phyloP scores from a whole-genome alignment of 208 protist species.

The Endotrypanum monterogeii region DNA sequence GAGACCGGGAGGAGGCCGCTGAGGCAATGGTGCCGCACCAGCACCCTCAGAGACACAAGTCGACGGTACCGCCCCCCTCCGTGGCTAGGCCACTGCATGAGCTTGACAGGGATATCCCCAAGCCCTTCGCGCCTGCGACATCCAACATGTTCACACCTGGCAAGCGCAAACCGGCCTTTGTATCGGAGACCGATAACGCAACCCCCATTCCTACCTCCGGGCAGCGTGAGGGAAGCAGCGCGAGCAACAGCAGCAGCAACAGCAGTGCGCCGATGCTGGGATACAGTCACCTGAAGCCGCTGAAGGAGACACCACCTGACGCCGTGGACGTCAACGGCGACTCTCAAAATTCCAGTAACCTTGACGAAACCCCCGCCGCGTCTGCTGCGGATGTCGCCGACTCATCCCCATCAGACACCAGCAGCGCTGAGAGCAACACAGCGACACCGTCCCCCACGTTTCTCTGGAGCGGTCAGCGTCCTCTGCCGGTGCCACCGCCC shows the following conservation, averaged over 20 bases:
- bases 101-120: constrained; percentile 16
- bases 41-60: not conserved
- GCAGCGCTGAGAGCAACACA: not conserved
- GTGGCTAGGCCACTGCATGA: not conserved
- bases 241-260: constrained; percentile 13
- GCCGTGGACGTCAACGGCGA: constrained; percentile 1
- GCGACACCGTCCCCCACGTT: not conserved
- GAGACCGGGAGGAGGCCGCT: constrained; percentile 7
- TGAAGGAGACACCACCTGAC: not conserved
- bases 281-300: constrained; percentile 33
- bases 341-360: not conserved
- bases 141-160: constrained; percentile 5
- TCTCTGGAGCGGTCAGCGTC: constrained; percentile 1
- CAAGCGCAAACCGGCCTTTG: not conserved
- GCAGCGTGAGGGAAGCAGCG: constrained; percentile 1
- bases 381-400: not conserved
- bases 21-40: constrained; percentile 18
- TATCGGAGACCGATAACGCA: not conserved
- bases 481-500: constrained; percentile 2
- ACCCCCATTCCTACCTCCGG: not conserved
- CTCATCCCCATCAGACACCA: not conserved
- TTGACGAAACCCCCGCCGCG: not conserved
- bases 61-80: not conserved
- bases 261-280: constrained; percentile 28
- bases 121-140: not conserved